phyloP scores from a whole-genome alignment of 805 yeast species.

The Candida multigemmis region DNA sequence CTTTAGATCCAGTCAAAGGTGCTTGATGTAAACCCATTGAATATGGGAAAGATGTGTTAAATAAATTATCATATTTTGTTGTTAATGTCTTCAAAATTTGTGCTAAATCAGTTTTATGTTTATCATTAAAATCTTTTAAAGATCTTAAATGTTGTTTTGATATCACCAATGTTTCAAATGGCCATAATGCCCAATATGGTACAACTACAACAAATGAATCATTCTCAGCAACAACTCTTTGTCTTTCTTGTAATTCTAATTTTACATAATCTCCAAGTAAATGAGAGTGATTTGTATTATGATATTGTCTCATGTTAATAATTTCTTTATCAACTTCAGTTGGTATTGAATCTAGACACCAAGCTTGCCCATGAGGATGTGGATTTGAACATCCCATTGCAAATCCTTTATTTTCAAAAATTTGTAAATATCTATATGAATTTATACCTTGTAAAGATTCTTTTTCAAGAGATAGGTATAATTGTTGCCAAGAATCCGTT shows the following conservation, averaged over 20 bases:
- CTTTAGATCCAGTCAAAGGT: conserved; percentile 38
- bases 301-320: conserved; percentile 40
- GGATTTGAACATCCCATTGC: conserved; percentile 81
- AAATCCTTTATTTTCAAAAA: conserved; percentile 70
- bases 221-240: conserved; percentile 49
- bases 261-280: conserved; percentile 55
- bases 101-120: conserved; percentile 49
- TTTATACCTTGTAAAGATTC: conserved; percentile 26
- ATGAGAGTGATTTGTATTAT: conserved; percentile 30
- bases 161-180: conserved; percentile 61
- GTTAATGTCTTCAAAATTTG: conserved; percentile 43
- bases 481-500: conserved; percentile 51
- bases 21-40: conserved; percentile 81
- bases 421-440: conserved; percentile 54
- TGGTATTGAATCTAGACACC: conserved; percentile 62
- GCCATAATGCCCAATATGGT: conserved; percentile 82
- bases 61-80: conserved; percentile 60
- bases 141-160: conserved; percentile 47
- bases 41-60: conserved; percentile 64
- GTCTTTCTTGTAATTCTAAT: conserved; percentile 40
- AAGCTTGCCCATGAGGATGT: conserved; percentile 78
- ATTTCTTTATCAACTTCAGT: conserved; percentile 58
- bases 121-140: conserved; percentile 35
- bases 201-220: conserved; percentile 60
- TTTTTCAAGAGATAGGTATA: conserved; percentile 36